A percentile compares a stretch with the other conserved stretches of the same genome.
Conservation (phyloP, 1,139 yeast genomes). For the Scheffersomyces illinoinensis region DNA sequence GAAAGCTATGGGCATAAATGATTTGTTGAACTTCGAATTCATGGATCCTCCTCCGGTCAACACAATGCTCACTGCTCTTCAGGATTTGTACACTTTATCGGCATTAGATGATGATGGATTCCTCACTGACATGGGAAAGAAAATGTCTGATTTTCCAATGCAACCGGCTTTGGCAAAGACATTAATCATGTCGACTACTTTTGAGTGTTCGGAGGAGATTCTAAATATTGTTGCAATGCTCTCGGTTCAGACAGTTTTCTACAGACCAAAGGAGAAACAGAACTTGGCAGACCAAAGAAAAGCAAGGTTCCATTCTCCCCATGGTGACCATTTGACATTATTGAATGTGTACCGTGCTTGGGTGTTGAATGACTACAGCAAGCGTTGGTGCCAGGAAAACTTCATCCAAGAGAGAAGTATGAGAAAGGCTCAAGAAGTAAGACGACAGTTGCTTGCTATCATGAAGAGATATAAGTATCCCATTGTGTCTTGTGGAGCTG, state of each 20-base stretch:
- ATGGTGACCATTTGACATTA: conserved; percentile 86
- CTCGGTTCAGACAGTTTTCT: conserved; percentile 82
- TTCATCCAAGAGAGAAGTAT: conserved; percentile 80
- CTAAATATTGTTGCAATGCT: conserved; percentile 88
- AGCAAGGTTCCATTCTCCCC: conserved; percentile 70
- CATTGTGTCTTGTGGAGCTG: conserved; percentile 60
- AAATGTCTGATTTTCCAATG: conserved; percentile 95
- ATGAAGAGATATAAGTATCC: conserved; percentile 57
- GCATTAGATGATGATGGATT: conserved; percentile 82
- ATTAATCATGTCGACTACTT: conserved; percentile 69
- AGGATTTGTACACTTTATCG: conserved; percentile 77
- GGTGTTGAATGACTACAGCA: conserved; percentile 61
- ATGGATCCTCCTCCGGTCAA: conserved; percentile 92
- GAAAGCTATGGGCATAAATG: conserved; percentile 93
- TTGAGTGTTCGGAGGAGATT: conserved; percentile 80
- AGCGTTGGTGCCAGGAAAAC: conserved; percentile 80
- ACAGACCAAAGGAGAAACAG: conserved; percentile 80
- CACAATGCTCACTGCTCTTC: conserved; percentile 75
- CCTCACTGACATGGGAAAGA: conserved; percentile 71
- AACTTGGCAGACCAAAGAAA: conserved; percentile 74
- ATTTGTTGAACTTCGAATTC: conserved; percentile 76
- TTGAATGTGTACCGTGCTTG: conserved; percentile 81
- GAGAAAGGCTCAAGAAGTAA: conserved; percentile 76
- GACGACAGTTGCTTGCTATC: conserved; percentile 66
- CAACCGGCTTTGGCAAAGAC: conserved; percentile 90